phyloP scores from a whole-genome alignment of 2,329 filamentous ascomycete genomes.

The Aspergillus melleus region DNA sequence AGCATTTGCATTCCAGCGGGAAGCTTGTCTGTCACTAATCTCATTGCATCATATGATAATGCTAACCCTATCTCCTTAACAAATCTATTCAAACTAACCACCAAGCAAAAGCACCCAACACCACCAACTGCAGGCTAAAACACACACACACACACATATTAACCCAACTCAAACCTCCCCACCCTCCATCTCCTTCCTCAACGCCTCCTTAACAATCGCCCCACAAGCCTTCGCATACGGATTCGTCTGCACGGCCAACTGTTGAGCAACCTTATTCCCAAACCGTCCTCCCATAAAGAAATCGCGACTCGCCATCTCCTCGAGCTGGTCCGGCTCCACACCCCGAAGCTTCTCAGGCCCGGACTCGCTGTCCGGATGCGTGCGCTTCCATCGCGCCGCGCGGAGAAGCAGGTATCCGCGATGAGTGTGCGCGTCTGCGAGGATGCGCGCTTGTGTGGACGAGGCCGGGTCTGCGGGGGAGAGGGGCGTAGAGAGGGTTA shows the following conservation, averaged over 20 bases:
- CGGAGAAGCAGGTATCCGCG: slow-evolving; percentile 48
- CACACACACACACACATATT: no score
- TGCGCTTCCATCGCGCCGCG: slow-evolving; percentile 31
- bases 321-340: slow-evolving; percentile 43
- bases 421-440: slow-evolving; percentile 58
- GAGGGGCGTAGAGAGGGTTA: slow-evolving; percentile 45
- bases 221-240: slow-evolving; percentile 65
- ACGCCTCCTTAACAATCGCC: slow-evolving; percentile 60
- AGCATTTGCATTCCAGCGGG: no score
- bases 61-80: no score
- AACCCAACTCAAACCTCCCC: not conserved
- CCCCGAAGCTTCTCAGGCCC: slow-evolving; percentile 34
- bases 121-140: no score
- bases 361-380: not conserved
- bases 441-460: slow-evolving; percentile 48
- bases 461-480: slow-evolving; percentile 46
- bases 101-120: no score
- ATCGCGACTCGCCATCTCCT: slow-evolving; percentile 57
- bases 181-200: slow-evolving; percentile 54
- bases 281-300: slow-evolving; percentile 56
- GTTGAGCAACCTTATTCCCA: slow-evolving; percentile 57
- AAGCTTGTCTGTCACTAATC: no score
- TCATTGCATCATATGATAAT: no score
- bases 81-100: no score
- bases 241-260: slow-evolving; percentile 61